Evolutionary conservation across 768 basidiomycete genomes (phyloP), one percentile per base, ranked within the genome.

Genomic region (Tulasnella sp.): DNA sequence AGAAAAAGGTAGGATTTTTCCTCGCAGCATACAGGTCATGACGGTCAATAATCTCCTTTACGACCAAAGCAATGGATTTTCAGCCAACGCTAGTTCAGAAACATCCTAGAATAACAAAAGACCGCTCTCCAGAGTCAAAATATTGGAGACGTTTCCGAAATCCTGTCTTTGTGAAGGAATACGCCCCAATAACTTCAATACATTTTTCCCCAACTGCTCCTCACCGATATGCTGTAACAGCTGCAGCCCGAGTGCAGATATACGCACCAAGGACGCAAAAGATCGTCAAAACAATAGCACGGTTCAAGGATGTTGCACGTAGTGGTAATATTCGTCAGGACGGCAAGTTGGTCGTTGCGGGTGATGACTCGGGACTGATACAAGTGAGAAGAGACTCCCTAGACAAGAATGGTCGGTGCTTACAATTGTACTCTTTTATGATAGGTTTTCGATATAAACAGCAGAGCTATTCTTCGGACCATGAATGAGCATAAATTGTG

Each of bases 221-320:
- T 4, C 90, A 99, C 64, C 73, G 84, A 61, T 96, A 92, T 71
- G 93, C 91, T 22, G 91, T 98, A 50, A 95, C 92, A 24, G 86
- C 91, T 1, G 90, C 89, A 0, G 85, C 91, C 1, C 73, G 92
- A 57, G 79, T 99, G 1, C 87, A 98, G 66, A 83, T 98, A 62
- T 96, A 96, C 66, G 87, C 90, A 2, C 90, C 92, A 12, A 81
- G 89, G 47, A 98, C 93, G 3, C 92, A 96, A 67, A 92, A 91
- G 66, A 79, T 96, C 48, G 86, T 81, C 13, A 98, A 98, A 72
- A 93, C 88, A 2, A 89, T 99, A 51, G 84, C 92, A 25, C 73
- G 95, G 33, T 99, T 99, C 70, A 96, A 95, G 65, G 95, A 98
- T 61, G 82, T 92, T 31, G 91, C 93, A 0, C 72, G 91, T 53